Evolutionary conservation across 1,139 yeast genomes (phyloP).

Genomic region (Arxiozyma heterogenica): DNA sequence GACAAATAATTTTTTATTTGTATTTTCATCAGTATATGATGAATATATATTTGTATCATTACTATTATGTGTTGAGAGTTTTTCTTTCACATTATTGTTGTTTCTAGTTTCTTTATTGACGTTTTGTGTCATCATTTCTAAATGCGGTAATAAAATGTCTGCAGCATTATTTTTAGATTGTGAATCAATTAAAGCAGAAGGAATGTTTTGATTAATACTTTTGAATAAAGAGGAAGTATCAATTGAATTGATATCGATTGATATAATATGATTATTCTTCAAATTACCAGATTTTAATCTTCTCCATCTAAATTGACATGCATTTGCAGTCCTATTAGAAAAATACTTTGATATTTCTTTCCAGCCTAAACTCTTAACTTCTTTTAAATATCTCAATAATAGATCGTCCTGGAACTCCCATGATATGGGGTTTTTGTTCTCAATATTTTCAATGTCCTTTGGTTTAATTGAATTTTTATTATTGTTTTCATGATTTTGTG

Average conservation of each 20-base stretch:
- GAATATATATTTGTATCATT: not conserved
- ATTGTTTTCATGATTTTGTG: not conserved
- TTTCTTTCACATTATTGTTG: not conserved
- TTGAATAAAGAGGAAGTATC: not conserved
- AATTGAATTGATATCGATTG: conserved; percentile 8
- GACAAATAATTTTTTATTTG: not conserved
- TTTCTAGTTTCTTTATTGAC: not conserved
- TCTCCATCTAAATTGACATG: conserved; percentile 76
- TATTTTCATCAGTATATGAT: not conserved
- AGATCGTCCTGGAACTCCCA: conserved; percentile 73
- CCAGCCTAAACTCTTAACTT: conserved; percentile 66
- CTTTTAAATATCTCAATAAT: conserved; percentile 58
- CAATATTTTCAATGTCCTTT: not conserved
- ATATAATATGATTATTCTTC: conserved; percentile 43
- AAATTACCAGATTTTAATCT: conserved; percentile 55
- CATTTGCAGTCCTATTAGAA: conserved; percentile 62
- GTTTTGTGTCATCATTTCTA: not conserved
- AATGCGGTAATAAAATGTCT: not conserved
- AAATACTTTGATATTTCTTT: conserved; percentile 64
- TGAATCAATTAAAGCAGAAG: conserved; percentile 1
- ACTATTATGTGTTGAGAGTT: not conserved
- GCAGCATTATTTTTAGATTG: not conserved
- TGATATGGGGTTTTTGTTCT: conserved; percentile 47
- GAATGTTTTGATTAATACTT: conserved; percentile 13
- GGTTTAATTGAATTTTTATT: not conserved